phyloP scores from a whole-genome alignment of 192 early-diverging fungal genomes.

The Rhizophagus sp. region DNA sequence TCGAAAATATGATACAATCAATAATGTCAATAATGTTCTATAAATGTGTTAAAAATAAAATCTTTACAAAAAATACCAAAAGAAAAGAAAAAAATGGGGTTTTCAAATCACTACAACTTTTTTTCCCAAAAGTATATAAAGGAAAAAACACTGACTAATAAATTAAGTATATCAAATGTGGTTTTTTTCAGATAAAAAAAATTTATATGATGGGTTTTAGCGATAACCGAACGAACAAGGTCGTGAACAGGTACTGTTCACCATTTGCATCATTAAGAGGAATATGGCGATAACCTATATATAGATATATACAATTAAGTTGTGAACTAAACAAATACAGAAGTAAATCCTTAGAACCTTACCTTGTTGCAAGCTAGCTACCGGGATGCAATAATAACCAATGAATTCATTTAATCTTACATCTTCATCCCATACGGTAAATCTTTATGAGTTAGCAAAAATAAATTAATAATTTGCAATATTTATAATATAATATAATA shows the following conservation, averaged over 20 bases:
- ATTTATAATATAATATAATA: neutral
- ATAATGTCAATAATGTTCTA: no score
- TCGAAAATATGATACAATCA: no score
- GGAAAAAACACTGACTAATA: no score
- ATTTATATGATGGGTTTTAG: neutral
- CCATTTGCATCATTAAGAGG: constrained; percentile 63
- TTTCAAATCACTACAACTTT: no score
- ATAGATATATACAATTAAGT: neutral
- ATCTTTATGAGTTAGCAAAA: constrained; percentile 11
- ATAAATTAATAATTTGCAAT: neutral
- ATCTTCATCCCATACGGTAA: constrained; percentile 44
- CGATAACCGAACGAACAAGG: constrained; percentile 51
- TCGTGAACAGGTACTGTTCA: constrained; percentile 64
- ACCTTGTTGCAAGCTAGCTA: constrained; percentile 42
- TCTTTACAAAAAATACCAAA: no score
- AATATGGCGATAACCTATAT: constrained; percentile 66
- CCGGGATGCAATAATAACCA: constrained; percentile 45
- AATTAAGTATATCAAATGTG: no score
- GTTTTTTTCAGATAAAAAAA: no score
- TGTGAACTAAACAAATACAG: neutral
- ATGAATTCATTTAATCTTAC: constrained; percentile 43
- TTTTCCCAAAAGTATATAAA: no score
- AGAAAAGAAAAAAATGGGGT: no score
- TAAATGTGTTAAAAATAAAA: no score
- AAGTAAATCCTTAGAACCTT: neutral